Evolutionary conservation across 2,329 filamentous ascomycete genomes (phyloP).

Genomic region (Balansia obtecta): DNA sequence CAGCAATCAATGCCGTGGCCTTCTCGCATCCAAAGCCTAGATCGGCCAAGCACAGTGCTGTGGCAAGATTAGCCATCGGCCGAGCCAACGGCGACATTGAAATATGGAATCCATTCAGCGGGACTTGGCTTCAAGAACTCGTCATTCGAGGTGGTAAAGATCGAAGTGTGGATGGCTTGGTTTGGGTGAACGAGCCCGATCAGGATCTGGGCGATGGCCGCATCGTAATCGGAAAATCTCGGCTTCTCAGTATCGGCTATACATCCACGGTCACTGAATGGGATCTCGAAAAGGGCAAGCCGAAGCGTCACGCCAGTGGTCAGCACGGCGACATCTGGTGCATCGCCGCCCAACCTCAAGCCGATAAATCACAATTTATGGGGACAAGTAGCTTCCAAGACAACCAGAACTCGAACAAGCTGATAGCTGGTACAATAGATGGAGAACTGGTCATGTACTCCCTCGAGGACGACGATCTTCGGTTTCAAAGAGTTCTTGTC

Average conservation of each 20-base stretch:
- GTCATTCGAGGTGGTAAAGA: slow-evolving; percentile 74
- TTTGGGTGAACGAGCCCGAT: slow-evolving; percentile 80
- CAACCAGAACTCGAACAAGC: slow-evolving; percentile 37
- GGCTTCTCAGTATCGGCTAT: slow-evolving; percentile 93
- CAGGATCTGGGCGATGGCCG: slow-evolving; percentile 52
- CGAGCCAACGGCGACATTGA: slow-evolving; percentile 93
- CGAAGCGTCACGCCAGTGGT: slow-evolving; percentile 72
- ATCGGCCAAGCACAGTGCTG: slow-evolving; percentile 35
- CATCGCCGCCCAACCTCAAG: slow-evolving; percentile 67
- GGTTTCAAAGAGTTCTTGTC: slow-evolving; percentile 64
- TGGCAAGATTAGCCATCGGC: slow-evolving; percentile 72
- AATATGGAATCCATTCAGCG: slow-evolving; percentile 83
- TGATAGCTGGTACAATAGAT: slow-evolving; percentile 82
- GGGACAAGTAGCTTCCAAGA: slow-evolving; percentile 8
- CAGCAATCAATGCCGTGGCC: slow-evolving; percentile 85
- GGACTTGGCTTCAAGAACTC: slow-evolving; percentile 80
- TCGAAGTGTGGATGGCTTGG: slow-evolving; percentile 78
- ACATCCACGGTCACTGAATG: slow-evolving; percentile 89
- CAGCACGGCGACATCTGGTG: slow-evolving; percentile 98
- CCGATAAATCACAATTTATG: slow-evolving; percentile 7
- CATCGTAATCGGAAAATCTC: slow-evolving; percentile 55
- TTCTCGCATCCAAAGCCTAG: slow-evolving; percentile 64
- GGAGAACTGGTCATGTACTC: slow-evolving; percentile 80
- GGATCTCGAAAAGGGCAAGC: slow-evolving; percentile 70
- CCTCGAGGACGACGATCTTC: slow-evolving; percentile 71